Evolutionary conservation across 345 rosid genomes (phyloP).

Genomic region (Aethionema arabicum): DNA sequence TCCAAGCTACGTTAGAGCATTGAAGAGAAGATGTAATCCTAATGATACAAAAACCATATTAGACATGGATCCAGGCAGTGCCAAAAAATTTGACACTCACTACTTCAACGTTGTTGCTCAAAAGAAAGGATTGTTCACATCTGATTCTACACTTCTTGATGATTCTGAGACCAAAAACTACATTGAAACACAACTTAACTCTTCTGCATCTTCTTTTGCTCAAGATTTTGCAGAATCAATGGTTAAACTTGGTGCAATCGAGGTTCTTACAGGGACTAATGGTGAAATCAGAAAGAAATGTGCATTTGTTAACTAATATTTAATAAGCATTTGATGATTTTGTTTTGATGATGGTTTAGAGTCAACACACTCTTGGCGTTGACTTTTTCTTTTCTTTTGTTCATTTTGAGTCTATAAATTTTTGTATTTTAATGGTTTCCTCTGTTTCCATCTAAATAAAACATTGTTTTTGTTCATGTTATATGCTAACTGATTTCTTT

Average conservation of each 20-base stretch:
- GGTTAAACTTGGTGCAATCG: constrained; percentile 49
- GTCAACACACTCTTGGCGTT: too few species aligned
- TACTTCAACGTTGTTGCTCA: constrained; percentile 41
- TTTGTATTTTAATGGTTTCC: too few species aligned
- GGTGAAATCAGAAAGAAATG: constrained; percentile 51
- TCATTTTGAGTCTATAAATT: too few species aligned
- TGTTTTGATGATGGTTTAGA: too few species aligned
- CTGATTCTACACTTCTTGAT: constrained; percentile 53
- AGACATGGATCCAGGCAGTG: constrained; percentile 58
- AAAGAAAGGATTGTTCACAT: constrained; percentile 47
- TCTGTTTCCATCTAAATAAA: too few species aligned
- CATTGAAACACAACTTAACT: constrained; percentile 21
- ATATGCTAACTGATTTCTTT: too few species aligned
- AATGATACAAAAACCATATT: constrained; percentile 30
- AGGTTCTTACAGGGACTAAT: constrained; percentile 36
- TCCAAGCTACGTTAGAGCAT: constrained; percentile 37
- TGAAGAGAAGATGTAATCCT: constrained; percentile 10
- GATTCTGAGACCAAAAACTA: constrained; percentile 35
- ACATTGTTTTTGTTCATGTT: too few species aligned
- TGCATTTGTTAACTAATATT: constrained; percentile 25
- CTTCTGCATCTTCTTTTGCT: constrained; percentile 24
- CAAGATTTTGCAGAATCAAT: constrained; percentile 48
- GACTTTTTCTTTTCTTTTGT: too few species aligned
- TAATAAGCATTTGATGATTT: too few species aligned
- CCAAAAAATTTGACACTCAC: constrained; percentile 39